A percentile compares a stretch with the other conserved stretches of the same genome.
Evolutionary conservation across 257 asterid species (phyloP).

Genomic region (Echium plantagineum): DNA sequence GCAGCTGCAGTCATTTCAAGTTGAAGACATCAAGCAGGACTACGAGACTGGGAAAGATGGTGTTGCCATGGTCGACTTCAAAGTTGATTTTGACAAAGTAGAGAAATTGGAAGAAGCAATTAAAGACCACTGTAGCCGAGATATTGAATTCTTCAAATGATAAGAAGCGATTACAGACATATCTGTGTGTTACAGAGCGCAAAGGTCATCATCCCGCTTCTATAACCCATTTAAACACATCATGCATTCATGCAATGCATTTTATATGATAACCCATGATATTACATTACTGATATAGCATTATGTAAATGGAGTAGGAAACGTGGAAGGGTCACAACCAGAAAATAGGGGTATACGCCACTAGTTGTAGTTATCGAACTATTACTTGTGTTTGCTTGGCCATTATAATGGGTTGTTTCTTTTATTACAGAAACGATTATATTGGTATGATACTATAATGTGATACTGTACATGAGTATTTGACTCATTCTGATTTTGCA

Average conservation of each 20-base stretch:
- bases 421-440: too few relatives aligned
- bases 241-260: not conserved
- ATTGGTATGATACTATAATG: not conserved
- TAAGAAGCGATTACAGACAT: constrained; percentile 13
- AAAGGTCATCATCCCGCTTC: not conserved
- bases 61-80: constrained; percentile 60
- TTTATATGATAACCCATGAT: not conserved
- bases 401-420: too few relatives aligned
- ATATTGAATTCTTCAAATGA: constrained; percentile 53
- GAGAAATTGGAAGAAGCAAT: constrained; percentile 76
- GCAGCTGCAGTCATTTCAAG: constrained; percentile 85
- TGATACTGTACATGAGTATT: not conserved
- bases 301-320: not conserved
- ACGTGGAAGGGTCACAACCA: not conserved
- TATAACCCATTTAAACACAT: not conserved
- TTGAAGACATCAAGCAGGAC: constrained; percentile 89
- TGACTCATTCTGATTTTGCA: not conserved
- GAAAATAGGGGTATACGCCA: not conserved
- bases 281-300: not conserved
- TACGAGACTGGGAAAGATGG: constrained; percentile 85
- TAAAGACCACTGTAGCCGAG: constrained; percentile 64
- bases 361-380: too few relatives aligned
- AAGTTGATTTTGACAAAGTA: constrained; percentile 73
- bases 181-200: not conserved
- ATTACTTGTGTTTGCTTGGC: too few relatives aligned